Conservation (phyloP, 2,329 filamentous ascomycete genomes). For the Ascochyta lentis region DNA sequence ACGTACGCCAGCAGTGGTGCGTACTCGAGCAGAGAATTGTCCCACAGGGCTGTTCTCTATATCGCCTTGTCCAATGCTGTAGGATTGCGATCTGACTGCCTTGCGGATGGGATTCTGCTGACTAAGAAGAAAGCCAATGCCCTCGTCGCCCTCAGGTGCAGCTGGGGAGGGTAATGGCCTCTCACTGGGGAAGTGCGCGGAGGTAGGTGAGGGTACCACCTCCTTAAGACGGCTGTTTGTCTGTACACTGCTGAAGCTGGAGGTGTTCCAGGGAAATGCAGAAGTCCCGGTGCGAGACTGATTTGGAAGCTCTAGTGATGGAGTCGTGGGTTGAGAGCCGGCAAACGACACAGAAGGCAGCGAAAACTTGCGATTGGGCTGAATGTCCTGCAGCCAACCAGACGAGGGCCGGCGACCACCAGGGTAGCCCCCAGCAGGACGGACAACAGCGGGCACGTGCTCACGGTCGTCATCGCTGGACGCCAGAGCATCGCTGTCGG, state of each 20-base stretch:
- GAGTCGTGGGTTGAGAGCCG: slow-evolving; percentile 80
- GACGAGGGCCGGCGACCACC: slow-evolving; percentile 40
- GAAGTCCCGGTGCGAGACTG: slow-evolving; percentile 49
- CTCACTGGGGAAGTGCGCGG: slow-evolving; percentile 32
- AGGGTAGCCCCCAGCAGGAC: slow-evolving; percentile 32
- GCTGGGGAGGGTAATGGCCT: slow-evolving; percentile 36
- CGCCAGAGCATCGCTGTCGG: slow-evolving; percentile 90
- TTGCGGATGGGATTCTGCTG: slow-evolving; percentile 80
- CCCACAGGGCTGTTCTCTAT: slow-evolving; percentile 52
- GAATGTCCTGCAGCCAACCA: slow-evolving; percentile 84
- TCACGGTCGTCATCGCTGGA: slow-evolving; percentile 94
- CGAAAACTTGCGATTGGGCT: slow-evolving; percentile 72
- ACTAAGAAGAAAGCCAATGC: slow-evolving; percentile 44
- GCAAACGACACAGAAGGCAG: slow-evolving; percentile 74
- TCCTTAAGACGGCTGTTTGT: slow-evolving; percentile 41
- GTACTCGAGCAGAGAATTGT: slow-evolving; percentile 59
- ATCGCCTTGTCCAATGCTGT: slow-evolving; percentile 91
- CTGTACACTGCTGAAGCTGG: slow-evolving; percentile 37
- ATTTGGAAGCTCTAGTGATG: slow-evolving; percentile 67
- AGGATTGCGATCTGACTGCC: slow-evolving; percentile 93
- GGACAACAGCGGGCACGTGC: slow-evolving; percentile 42
- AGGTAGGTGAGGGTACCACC: slow-evolving; percentile 44
- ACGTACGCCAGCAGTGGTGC: slow-evolving; percentile 59
- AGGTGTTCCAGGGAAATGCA: slow-evolving; percentile 54
- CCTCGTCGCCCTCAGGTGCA: slow-evolving; percentile 57